Conservation (phyloP, 352 stramenopile genomes). For the Aphanomyces astaci region DNA sequence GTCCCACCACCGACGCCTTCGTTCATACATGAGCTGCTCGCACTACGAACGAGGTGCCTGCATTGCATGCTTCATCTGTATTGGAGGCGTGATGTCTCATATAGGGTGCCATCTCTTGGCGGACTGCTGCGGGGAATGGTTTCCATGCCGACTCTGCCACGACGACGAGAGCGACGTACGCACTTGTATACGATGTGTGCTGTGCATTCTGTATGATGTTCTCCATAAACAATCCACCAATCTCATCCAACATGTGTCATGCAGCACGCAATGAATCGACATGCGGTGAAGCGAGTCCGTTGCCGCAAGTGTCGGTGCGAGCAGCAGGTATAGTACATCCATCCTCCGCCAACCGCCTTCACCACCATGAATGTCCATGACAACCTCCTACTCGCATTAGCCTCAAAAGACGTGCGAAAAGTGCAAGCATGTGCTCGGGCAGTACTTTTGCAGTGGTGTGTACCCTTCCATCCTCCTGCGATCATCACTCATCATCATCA, state of each 20-base stretch:
- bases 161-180: conserved; percentile 32
- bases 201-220: background rate
- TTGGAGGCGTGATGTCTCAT: too few relatives aligned
- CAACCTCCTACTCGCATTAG: background rate
- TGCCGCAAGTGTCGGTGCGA: conserved; percentile 50
- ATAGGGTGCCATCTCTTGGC: conserved; percentile 35
- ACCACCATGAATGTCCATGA: background rate
- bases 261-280: conserved; percentile 63
- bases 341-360: background rate
- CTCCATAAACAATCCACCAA: background rate
- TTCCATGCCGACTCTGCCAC: conserved; percentile 67
- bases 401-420: conserved; percentile 11
- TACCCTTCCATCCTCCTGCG: too few relatives aligned
- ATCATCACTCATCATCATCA: too few relatives aligned
- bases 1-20: too few relatives aligned
- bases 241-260: background rate
- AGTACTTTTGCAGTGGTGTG: conserved; percentile 16
- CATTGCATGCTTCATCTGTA: too few relatives aligned
- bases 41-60: conserved; percentile 17
- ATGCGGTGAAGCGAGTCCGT: conserved; percentile 60
- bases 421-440: conserved; percentile 3
- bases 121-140: conserved; percentile 65
- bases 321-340: conserved; percentile 37
- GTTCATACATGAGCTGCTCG: conserved; percentile 17
- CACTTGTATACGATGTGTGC: background rate